These are phyloP conservation scores for Leccinum longicurvipes DNA, from an alignment of 768 basidiomycete species.

Conservation along the genomic window DNA sequence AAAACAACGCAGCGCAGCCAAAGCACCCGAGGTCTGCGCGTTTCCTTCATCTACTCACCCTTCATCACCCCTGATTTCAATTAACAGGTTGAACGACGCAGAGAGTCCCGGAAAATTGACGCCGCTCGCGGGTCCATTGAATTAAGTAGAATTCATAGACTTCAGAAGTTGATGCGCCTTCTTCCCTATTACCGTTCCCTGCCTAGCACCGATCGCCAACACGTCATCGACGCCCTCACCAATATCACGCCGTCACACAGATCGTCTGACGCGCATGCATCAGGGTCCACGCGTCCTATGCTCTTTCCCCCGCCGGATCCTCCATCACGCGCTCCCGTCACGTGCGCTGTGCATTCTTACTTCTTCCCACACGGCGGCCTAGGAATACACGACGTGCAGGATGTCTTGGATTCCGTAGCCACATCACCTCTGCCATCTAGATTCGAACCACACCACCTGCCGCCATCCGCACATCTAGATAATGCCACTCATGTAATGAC, in stretches of 20 bases:
- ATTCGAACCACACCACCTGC: constrained; percentile 12
- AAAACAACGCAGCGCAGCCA: constrained; percentile 59
- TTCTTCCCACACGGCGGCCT: constrained; percentile 10
- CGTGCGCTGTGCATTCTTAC: constrained; percentile 6
- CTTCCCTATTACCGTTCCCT: constrained; percentile 39
- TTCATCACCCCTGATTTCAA: constrained; percentile 1
- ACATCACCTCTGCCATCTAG: constrained; percentile 10
- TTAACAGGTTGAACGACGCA: constrained; percentile 53
- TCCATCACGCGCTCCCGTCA: neutral
- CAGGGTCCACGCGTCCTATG: constrained; percentile 16
- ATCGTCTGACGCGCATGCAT: constrained; percentile 11
- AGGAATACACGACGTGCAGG: constrained; percentile 13
- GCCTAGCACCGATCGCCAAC: constrained; percentile 26
- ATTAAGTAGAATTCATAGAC: constrained; percentile 50
- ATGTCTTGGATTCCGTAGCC: constrained; percentile 6
- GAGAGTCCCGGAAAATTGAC: constrained; percentile 45
- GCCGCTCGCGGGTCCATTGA: constrained; percentile 57
- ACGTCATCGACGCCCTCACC: constrained; percentile 26
- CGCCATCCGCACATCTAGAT: constrained; percentile 9
- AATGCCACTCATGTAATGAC: constrained; percentile 1
- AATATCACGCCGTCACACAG: constrained; percentile 6
- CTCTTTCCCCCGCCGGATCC: constrained; percentile 4
- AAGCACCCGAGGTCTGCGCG: constrained; percentile 60
- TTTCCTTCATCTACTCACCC: neutral
- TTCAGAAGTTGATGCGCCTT: constrained; percentile 41